Base-by-base conservation (phyloP, 495 filamentous ascomycete species). In the Trichoderma reesei region DNA sequence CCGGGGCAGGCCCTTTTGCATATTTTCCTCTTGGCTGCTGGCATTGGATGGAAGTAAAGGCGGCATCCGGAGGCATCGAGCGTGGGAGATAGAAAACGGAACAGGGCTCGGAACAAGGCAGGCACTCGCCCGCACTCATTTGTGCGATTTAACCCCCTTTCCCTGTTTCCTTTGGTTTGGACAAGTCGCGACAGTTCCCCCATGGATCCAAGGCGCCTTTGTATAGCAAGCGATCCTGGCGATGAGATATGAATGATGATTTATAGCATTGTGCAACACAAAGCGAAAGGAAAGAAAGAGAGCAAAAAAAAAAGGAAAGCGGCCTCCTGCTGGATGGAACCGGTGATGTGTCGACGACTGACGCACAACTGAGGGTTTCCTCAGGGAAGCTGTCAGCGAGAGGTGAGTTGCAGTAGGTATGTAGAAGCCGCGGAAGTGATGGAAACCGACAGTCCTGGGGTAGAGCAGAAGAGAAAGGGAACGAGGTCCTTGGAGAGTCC, bases 211-310 rank as follows among this genome's bases (percentile, higher is more conserved):
- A 56, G 51, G 51, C 51, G 51, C 51, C 51, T 56, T 3, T 56
- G 51, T 56, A 56, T 56, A 56, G 51, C 51, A 56, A 56, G 51
- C 51, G 51, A 56, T 56, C 51, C 51, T 20, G 51, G 51, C 51
- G 51, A 56, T 56, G 51, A 56, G 51, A 56, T 34, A 56, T 56
- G 51, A 56, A 56, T 56, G 51, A 56, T 56, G 51, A 56, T 56
- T 33, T 56, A 48, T 56, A 56, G 51, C 51, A 56, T 56, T 56
- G 31, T 48, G 44, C 16, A 18, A 48, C 16, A 48, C 7, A 18
- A 48, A 48, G 44, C 13, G 41, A 14, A 44, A 44, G 41, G n/a
- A 16, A 44, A 44, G 9, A 44, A 44, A 16, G n/a, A 44, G n/a
- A 44, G n/a, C 5, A 46, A 46, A 46, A 14, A 46, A 46, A 46